Evolutionary conservation across 2,329 filamentous ascomycete species (phyloP), one percentile per base, ranked within the genome.

Genomic region (Nothophaeocryptopus gaeumannii): DNA sequence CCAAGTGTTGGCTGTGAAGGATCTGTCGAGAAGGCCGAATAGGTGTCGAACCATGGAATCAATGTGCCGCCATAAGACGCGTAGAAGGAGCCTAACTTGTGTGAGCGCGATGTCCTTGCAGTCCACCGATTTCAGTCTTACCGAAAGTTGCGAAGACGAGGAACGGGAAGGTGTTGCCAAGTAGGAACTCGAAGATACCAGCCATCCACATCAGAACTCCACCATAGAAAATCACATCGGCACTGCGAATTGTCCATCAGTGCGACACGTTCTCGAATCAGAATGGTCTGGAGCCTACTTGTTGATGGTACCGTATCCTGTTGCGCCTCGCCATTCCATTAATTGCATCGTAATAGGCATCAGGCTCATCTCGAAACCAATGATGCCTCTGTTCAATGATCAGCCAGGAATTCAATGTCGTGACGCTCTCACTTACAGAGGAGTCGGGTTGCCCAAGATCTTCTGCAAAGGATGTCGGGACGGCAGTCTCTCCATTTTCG

Each of bases 81-180:
- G 37, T 50, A 59, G 39, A 59, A 59, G 45, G 50, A 54, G 15
- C 55, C 54, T 56, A 34, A 11, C 11, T 7, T 16, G 10, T 14
- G 32, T 55, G 35, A 55, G 45, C 35, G 33, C 12, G 10, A n/a
- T 5, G 10, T 10, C 10, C 11, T 12, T 30, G 10, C 29, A 12
- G 14, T 8, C 11, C 14, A 16, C n/a, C 5, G 26, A 13, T 20
- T 15, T 7, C 13, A 42, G n/a, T 15, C 46, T 37, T 51, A 55
- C 55, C 54, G 39, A 59, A 59, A 5, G 47, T 43, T 38, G 53
- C 53, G 48, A 59, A 59, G 15, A 59, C 56, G 32, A 59, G 37
- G 47, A 59, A 59, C 12, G 56, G 54, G 15, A 59, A 59, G 2
- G 56, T 59, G 34, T 59, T 59, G 33, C 56, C 56, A n/a, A 59